phyloP scores from a whole-genome alignment of 208 protist genomes.

The Crithidia sp. region DNA sequence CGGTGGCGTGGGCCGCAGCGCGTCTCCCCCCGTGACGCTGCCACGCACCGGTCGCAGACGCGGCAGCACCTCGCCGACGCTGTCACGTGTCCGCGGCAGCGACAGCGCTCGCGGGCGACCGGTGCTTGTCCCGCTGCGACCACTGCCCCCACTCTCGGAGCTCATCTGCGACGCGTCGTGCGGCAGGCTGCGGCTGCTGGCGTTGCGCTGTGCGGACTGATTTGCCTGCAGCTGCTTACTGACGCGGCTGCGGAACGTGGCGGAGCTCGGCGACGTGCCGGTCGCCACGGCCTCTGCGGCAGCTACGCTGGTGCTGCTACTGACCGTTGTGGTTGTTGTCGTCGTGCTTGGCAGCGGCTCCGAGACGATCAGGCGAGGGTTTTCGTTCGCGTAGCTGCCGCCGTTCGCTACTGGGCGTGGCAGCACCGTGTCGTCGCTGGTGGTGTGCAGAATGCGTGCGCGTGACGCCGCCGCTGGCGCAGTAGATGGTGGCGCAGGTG shows the following conservation, averaged over 20 bases:
- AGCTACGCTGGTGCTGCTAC: no score
- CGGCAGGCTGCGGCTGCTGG: constrained; percentile 13
- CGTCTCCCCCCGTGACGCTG: neutral
- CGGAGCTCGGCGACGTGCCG: neutral
- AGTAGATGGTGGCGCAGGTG: neutral
- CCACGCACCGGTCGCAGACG: constrained; percentile 23
- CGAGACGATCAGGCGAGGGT: constrained; percentile 22
- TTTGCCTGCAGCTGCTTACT: neutral
- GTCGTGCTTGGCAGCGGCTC: constrained; percentile 17
- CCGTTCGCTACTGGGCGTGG: constrained; percentile 11
- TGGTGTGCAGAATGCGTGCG: neutral
- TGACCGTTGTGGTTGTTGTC: neutral
- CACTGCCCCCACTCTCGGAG: constrained; percentile 7
- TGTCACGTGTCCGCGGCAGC: constrained; percentile 24
- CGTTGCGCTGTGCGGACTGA: neutral
- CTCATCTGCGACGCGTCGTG: constrained; percentile 2
- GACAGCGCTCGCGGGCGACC: constrained; percentile 24
- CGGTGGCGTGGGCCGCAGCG: constrained; percentile 1
- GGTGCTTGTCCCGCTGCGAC: neutral
- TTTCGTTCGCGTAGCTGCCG: constrained; percentile 28
- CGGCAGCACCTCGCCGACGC: constrained; percentile 25
- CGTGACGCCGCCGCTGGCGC: neutral
- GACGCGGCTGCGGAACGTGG: constrained; percentile 8
- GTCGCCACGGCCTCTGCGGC: no score
- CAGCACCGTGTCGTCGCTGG: constrained; percentile 19